Conservation (phyloP, 169 alveolate genomes). For the Plasmodium yoelii region DNA sequence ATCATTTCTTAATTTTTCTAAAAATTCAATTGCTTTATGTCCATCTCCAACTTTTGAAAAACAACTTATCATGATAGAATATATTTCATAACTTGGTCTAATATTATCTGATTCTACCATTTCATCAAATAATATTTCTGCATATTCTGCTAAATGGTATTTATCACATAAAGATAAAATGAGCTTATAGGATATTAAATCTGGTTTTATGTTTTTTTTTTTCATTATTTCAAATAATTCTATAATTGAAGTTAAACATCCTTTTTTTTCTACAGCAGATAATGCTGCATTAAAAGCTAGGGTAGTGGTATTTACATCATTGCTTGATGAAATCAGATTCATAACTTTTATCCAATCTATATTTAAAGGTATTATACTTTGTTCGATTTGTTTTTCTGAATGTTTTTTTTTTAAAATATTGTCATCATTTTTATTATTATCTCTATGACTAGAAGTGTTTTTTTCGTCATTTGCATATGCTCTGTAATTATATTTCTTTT, state of each 20-base stretch:
- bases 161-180: conserved; percentile 52
- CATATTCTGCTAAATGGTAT: conserved; percentile 58
- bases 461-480: not conserved
- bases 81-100: conserved; percentile 64
- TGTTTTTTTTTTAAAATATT: conserved; percentile 26
- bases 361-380: conserved; percentile 52
- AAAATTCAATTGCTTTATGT: conserved; percentile 46
- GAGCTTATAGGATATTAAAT: conserved; percentile 53
- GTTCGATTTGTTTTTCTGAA: conserved; percentile 38
- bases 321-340: conserved; percentile 45
- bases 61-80: conserved; percentile 71
- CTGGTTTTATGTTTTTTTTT: conserved; percentile 75
- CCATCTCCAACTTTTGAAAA: conserved; percentile 60
- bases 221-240: conserved; percentile 70
- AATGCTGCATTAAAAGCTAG: conserved; percentile 67
- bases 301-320: conserved; percentile 54
- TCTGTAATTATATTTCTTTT: not conserved
- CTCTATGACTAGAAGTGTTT: not conserved
- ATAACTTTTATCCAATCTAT: conserved; percentile 75
- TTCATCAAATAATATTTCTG: conserved; percentile 65
- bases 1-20: conserved; percentile 64
- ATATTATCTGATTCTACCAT: conserved; percentile 69
- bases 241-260: conserved; percentile 44
- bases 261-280: conserved; percentile 74
- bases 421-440: conserved; percentile 9